phyloP scores from a whole-genome alignment of 345 rosid genomes.

The Eucalyptus caleyi region DNA sequence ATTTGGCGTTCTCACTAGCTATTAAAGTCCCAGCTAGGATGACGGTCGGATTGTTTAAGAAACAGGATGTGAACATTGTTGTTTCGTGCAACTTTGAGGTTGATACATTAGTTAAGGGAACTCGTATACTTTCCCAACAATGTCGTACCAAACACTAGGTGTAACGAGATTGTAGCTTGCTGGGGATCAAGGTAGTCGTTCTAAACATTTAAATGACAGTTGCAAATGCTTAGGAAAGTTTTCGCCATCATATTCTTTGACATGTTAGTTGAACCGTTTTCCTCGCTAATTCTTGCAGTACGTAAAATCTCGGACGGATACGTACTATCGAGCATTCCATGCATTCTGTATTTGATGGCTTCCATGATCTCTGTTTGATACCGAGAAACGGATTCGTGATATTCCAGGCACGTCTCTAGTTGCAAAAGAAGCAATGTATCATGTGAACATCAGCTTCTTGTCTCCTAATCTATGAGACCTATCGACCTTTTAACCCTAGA shows the following conservation, averaged over 20 bases:
- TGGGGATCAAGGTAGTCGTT: neutral
- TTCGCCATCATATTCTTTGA: neutral
- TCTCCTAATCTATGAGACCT: neutral
- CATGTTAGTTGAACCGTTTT: neutral
- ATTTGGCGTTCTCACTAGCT: neutral
- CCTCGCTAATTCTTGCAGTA: neutral
- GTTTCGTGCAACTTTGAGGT: conserved; percentile 1
- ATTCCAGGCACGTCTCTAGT: neutral
- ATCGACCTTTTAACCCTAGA: neutral
- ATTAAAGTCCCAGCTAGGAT: conserved; percentile 2
- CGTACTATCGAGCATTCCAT: neutral
- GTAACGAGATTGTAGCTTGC: neutral
- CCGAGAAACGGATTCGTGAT: neutral
- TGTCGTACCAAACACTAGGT: conserved; percentile 8
- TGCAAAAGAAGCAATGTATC: neutral
- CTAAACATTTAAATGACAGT: neutral
- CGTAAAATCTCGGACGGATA: neutral
- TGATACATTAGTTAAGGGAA: conserved; percentile 1
- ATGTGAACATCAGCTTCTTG: neutral
- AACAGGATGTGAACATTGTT: neutral
- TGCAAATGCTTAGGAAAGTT: neutral
- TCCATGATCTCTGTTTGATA: neutral
- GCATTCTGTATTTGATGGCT: neutral
- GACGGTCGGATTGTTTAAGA: neutral
- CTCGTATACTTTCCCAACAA: conserved; percentile 1